Conservation (phyloP, 2,329 filamentous ascomycete genomes). For the Graphilbum fragrans region DNA sequence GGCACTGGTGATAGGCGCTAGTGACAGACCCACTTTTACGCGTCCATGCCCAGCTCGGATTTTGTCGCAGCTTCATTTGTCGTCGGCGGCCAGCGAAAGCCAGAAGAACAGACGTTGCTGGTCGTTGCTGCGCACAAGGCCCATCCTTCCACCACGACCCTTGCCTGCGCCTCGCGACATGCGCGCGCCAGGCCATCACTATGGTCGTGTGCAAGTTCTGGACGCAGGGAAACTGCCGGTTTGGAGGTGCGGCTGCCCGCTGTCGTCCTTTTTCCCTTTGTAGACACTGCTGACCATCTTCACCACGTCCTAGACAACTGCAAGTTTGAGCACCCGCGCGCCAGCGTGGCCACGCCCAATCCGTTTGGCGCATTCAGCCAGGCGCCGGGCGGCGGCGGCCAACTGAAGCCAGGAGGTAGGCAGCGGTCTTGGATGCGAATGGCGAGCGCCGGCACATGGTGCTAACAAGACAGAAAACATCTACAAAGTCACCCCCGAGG, state of each 20-base stretch:
- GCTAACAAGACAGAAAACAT: slow-evolving; percentile 15
- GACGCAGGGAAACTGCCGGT: slow-evolving; percentile 38
- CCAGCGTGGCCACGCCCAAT: slow-evolving; percentile 26
- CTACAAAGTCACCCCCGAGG: slow-evolving; percentile 43
- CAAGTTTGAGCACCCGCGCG: slow-evolving; percentile 37
- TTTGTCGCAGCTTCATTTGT: no score
- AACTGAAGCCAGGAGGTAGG: neutral
- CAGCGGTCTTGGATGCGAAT: no score
- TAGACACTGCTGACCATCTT: no score
- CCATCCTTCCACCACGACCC: no score
- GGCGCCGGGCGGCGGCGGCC: neutral
- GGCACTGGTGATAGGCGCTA: no score
- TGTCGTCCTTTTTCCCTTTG: slow-evolving; percentile 2
- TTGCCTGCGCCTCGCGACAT: no score
- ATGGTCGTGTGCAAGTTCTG: slow-evolving; percentile 33
- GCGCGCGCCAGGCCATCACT: no score
- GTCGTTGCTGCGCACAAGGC: no score
- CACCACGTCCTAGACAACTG: slow-evolving; percentile 29
- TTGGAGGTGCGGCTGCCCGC: slow-evolving; percentile 30
- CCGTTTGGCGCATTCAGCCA: slow-evolving; percentile 36
- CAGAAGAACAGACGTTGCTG: no score
- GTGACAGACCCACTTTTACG: no score
- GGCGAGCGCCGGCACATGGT: slow-evolving; percentile 3
- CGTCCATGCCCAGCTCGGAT: no score
- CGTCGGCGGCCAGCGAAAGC: no score